These are phyloP conservation scores for Hymenoscyphus linearis DNA, from an alignment of 2,329 filamentous ascomycete genomes.

Conservation along the genomic window DNA sequence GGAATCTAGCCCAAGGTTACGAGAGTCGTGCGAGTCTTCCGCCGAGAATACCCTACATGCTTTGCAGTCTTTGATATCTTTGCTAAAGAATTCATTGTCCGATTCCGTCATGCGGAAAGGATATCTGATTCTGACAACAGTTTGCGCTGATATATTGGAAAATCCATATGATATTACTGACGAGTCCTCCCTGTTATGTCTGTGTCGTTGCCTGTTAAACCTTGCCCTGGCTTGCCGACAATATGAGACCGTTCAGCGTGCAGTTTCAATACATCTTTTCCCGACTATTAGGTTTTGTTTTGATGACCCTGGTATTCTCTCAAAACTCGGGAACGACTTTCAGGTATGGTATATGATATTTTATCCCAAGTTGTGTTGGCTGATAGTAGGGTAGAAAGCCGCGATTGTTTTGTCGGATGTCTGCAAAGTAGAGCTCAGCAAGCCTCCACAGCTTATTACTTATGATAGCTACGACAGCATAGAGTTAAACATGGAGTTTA, in stretches of 20 bases:
- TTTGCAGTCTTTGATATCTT: slow-evolving; percentile 23
- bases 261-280: slow-evolving; percentile 20
- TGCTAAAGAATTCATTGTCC: slow-evolving; percentile 14
- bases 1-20: slow-evolving; percentile 9
- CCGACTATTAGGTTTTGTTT: slow-evolving; percentile 18
- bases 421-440: slow-evolving; percentile 12
- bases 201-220: slow-evolving; percentile 24
- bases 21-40: slow-evolving; percentile 12
- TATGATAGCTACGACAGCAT: slow-evolving; percentile 19
- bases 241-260: slow-evolving; percentile 21
- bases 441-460: neutral
- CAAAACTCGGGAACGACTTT: slow-evolving; percentile 23
- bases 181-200: slow-evolving; percentile 6
- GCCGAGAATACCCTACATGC: slow-evolving; percentile 16
- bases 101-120: slow-evolving; percentile 29
- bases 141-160: slow-evolving; percentile 26
- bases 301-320: slow-evolving; percentile 5
- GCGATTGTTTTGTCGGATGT: slow-evolving; percentile 16
- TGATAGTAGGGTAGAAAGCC: slow-evolving; percentile 20
- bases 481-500: slow-evolving; percentile 24
- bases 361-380: neutral
- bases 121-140: slow-evolving; percentile 23
- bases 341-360: slow-evolving; percentile 16
- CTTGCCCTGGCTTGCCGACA: slow-evolving; percentile 22
- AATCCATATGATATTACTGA: slow-evolving; percentile 16